phyloP scores from a whole-genome alignment of 371 early-diverging fungal species.

The Smittium culicis region DNA sequence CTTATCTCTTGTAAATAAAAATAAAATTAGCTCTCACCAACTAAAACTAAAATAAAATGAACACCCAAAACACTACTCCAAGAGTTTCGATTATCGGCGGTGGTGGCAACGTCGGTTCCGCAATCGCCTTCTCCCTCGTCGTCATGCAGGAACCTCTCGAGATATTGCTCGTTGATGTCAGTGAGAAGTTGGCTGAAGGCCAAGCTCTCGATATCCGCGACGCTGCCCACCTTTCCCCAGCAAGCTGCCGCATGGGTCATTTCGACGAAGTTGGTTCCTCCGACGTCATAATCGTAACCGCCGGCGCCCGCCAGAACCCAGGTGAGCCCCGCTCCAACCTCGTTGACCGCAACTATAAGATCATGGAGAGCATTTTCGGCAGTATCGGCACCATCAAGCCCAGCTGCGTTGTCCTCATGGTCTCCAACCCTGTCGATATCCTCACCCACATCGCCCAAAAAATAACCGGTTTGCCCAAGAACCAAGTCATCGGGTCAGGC shows the following conservation, averaged over 20 bases:
- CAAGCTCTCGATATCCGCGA: constrained; percentile 68
- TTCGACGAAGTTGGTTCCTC: constrained; percentile 61
- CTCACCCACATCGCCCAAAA: constrained; percentile 70
- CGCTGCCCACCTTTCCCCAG: constrained; percentile 49
- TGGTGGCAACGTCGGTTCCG: constrained; percentile 63
- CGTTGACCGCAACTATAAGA: constrained; percentile 63
- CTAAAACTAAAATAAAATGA: no score
- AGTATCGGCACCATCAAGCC: constrained; percentile 58
- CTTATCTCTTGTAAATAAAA: no score
- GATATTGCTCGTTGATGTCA: constrained; percentile 56
- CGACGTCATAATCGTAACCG: constrained; percentile 73
- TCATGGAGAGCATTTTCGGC: constrained; percentile 51
- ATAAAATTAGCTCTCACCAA: no score
- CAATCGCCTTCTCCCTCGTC: constrained; percentile 56
- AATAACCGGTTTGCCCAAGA: constrained; percentile 53
- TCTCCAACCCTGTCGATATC: constrained; percentile 73
- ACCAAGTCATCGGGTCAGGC: constrained; percentile 74
- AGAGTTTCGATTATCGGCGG: constrained; percentile 58
- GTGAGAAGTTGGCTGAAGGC: constrained; percentile 45
- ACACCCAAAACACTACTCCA: no score
- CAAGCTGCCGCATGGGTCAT: constrained; percentile 42
- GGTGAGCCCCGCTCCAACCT: constrained; percentile 61
- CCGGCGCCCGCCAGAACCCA: constrained; percentile 72
- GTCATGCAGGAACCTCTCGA: constrained; percentile 52
- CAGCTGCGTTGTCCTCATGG: constrained; percentile 54